A percentile compares a stretch with the other conserved stretches of the same genome.
phyloP scores from a whole-genome alignment of 1,284 basidiomycete genomes.

The Pseudomicrostroma phylloplanum region DNA sequence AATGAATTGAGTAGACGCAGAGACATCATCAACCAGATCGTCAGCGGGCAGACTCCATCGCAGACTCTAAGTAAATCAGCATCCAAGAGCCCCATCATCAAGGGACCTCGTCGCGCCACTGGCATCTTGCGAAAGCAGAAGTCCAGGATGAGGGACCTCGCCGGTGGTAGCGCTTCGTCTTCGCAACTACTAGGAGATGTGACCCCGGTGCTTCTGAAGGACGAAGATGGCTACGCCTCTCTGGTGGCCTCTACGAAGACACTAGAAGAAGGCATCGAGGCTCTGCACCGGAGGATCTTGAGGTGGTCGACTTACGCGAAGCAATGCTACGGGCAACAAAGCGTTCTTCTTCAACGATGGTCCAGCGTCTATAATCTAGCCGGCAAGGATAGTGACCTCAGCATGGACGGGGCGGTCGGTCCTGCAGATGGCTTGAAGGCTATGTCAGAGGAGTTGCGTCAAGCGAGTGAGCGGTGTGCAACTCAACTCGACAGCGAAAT shows the following conservation, averaged over 20 bases:
- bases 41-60: constrained; percentile 22
- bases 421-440: background rate
- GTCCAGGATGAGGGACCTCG: background rate
- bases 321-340: background rate
- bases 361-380: background rate
- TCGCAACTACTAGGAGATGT: background rate
- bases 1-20: constrained; percentile 78
- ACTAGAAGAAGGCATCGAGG: background rate
- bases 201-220: background rate
- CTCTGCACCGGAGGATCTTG: background rate
- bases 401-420: background rate
- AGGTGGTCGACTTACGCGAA: background rate
- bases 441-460: background rate
- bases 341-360: background rate
- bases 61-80: constrained; percentile 29
- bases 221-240: background rate
- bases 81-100: constrained; percentile 33
- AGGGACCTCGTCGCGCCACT: constrained; percentile 22
- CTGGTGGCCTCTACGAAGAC: background rate
- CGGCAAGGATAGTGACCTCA: background rate
- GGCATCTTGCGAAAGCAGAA: background rate
- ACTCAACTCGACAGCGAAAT: constrained; percentile 27
- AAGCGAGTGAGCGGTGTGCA: background rate
- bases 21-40: constrained; percentile 59
- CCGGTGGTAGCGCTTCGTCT: background rate